Conservation (phyloP, 2,329 filamentous ascomycete species). For the Thielaviopsis punctulata region DNA sequence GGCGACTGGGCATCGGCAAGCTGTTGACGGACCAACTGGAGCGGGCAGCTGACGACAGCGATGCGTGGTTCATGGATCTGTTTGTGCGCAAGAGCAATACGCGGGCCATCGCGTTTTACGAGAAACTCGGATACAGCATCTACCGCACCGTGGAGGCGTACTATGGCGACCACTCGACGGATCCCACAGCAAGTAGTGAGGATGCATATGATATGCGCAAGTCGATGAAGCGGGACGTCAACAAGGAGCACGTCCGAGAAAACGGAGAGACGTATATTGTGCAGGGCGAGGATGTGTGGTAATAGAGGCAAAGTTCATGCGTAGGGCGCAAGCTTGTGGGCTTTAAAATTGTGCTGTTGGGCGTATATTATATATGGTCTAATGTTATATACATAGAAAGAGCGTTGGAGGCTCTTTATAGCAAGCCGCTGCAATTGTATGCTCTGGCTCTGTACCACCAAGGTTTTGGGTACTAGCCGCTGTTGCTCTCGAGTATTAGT, state of each 20-base stretch:
- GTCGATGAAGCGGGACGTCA: conserved; percentile 63
- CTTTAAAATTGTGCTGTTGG: too few relatives aligned
- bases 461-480: too few relatives aligned
- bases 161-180: conserved; percentile 68
- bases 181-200: conserved; percentile 47
- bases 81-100: conserved; percentile 83
- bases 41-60: conserved; percentile 59
- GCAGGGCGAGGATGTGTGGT: conserved; percentile 75
- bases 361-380: too few relatives aligned
- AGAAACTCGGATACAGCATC: conserved; percentile 79
- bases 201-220: conserved; percentile 98
- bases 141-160: conserved; percentile 81
- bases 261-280: conserved; percentile 69
- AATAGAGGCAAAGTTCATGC: not conserved
- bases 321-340: not conserved
- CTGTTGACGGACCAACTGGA: conserved; percentile 70
- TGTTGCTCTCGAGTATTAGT: too few relatives aligned
- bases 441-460: too few relatives aligned
- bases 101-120: conserved; percentile 76
- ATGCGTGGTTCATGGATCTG: conserved; percentile 90
- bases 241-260: conserved; percentile 57
- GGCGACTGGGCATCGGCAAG: conserved; percentile 73
- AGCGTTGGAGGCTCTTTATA: too few relatives aligned
- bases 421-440: too few relatives aligned
- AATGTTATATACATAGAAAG: too few relatives aligned